Base-by-base conservation (phyloP, 768 basidiomycete species). In the Leccinum ochraceum region DNA sequence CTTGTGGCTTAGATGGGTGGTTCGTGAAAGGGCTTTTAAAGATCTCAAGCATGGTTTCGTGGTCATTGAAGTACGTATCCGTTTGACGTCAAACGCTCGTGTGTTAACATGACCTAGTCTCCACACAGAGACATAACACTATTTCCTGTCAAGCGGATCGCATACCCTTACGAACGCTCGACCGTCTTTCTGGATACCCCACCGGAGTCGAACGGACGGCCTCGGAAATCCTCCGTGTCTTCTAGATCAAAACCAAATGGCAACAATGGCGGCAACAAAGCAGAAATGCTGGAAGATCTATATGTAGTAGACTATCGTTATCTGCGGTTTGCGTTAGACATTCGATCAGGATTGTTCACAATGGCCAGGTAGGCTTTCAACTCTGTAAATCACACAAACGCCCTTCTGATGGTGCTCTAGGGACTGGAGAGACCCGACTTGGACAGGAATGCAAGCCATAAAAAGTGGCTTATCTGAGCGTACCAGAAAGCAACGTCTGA, bases 301-400 rank as follows among this genome's bases (percentile, higher is more conserved):
- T 79, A 86, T 49, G 73, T 92, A 52, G 82, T 95, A 50, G 94
- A 98, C 71, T 97, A 97, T 74, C 89, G 97, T 24, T 96, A 98
- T 69, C 91, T 90, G 20, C 84, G 92, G 13, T 97, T 95, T 75
- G 89, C 90, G 1, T 75, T 98, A 28, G 94, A 99, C 69, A 89
- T 89, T 8, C 82, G 85, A 52, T 89, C 84, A 4, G 95, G 95
- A 3, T 73, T 92, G 52, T 98, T 97, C 73, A 78, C 75, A 37
- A 88, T 92, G 81, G 80, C 92, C 55, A 86, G 87, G 95, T 95
- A 76, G 26, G 50, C 44, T 17, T 37, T 24, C 36, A 36, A 46
- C 24, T 42, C 52, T 32, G 53, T 22, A 2, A 24, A 48, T 37
- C 62, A 54, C 26, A 34, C 49, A 34, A 52, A n/a, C 49, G 17